Evolutionary conservation across 495 filamentous ascomycete genomes (phyloP).

Genomic region (Sabuloglossum arenarium): DNA sequence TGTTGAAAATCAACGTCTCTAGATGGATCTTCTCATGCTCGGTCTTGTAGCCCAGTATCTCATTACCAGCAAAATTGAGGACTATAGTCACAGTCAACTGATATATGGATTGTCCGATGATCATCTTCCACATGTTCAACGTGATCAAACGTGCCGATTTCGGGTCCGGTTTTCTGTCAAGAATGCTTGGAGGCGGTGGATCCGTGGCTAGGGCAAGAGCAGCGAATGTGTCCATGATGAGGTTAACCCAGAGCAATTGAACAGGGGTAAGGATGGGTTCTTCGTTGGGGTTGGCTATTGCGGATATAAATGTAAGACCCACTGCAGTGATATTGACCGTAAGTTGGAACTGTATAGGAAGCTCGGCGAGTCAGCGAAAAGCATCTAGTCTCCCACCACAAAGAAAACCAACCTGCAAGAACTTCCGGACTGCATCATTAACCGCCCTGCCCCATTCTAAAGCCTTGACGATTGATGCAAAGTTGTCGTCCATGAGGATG

Average conservation of each 20-base stretch:
- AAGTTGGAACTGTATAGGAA: constrained; percentile 82
- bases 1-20: constrained; percentile 67
- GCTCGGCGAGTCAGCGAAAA: neutral
- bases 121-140: constrained; percentile 85
- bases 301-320: constrained; percentile 62
- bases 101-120: constrained; percentile 65
- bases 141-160: constrained; percentile 62
- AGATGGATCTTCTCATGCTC: constrained; percentile 23
- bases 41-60: constrained; percentile 37
- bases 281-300: constrained; percentile 41
- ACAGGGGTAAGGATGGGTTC: constrained; percentile 63
- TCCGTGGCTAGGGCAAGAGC: constrained; percentile 85
- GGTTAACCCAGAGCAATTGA: constrained; percentile 77
- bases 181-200: constrained; percentile 44
- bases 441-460: constrained; percentile 77
- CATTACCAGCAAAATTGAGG: constrained; percentile 51
- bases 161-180: constrained; percentile 54
- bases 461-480: constrained; percentile 73
- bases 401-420: constrained; percentile 53
- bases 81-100: constrained; percentile 59
- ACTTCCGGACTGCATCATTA: constrained; percentile 80
- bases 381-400: no score
- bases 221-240: constrained; percentile 88
- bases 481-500: constrained; percentile 87
- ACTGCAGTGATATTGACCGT: constrained; percentile 86